Percentiles rank a stretch among this genome's conserved stretches.
phyloP scores from a whole-genome alignment of 2,329 filamentous ascomycete species.

The Aspergillus persii region DNA sequence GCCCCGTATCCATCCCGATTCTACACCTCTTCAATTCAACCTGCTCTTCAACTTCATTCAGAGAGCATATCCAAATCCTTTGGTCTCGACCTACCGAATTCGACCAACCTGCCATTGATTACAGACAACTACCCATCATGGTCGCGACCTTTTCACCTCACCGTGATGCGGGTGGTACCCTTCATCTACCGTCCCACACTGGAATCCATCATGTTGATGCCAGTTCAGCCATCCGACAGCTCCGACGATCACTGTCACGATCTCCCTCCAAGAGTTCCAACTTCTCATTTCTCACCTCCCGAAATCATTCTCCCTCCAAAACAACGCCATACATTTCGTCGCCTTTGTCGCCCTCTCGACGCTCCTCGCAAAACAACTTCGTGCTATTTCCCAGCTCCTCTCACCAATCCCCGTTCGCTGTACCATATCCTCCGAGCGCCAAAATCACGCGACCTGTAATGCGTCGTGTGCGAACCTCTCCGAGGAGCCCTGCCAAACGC shows the following conservation, averaged over 20 bases:
- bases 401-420: constrained; percentile 56
- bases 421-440: constrained; percentile 64
- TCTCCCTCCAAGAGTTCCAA: constrained; percentile 80
- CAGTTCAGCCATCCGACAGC: constrained; percentile 74
- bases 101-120: not conserved
- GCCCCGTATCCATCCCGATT: not conserved
- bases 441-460: constrained; percentile 54
- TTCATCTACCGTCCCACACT: constrained; percentile 84
- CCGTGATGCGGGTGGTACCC: constrained; percentile 64
- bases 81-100: not conserved
- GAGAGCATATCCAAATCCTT: not conserved
- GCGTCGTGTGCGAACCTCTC: constrained; percentile 62
- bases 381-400: constrained; percentile 46
- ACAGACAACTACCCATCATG: constrained; percentile 29
- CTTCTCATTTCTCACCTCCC: constrained; percentile 62
- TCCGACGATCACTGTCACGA: constrained; percentile 83
- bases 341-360: constrained; percentile 58
- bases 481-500: constrained; percentile 78
- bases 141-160: constrained; percentile 50
- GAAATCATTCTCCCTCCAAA: constrained; percentile 52
- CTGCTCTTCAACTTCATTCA: not conserved
- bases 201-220: constrained; percentile 79
- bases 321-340: constrained; percentile 49
- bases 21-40: not conserved
- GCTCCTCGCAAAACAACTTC: constrained; percentile 54